Conservation (phyloP, 2,329 filamentous ascomycete species). For the Pezicula rhizophila region DNA sequence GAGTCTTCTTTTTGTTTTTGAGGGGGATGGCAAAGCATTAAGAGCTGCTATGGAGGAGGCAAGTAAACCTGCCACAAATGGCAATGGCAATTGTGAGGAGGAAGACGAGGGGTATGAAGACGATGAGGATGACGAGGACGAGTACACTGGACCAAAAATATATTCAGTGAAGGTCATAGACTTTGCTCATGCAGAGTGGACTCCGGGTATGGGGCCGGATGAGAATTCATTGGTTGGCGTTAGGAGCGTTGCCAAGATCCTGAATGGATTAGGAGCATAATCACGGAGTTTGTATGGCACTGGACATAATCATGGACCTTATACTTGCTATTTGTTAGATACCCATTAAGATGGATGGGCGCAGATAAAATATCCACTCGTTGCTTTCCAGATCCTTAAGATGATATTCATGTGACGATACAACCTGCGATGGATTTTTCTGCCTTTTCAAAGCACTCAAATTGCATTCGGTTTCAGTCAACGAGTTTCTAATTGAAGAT, state of each 20-base stretch:
- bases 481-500: no score
- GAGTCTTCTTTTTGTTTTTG: slow-evolving; percentile 54
- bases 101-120: slow-evolving; percentile 49
- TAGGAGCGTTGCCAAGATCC: slow-evolving; percentile 62
- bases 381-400: slow-evolving; percentile 10
- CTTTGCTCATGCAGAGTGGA: slow-evolving; percentile 86
- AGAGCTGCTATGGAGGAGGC: slow-evolving; percentile 29
- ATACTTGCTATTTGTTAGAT: slow-evolving; percentile 15
- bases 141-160: slow-evolving; percentile 55
- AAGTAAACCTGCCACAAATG: slow-evolving; percentile 23
- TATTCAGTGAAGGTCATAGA: slow-evolving; percentile 86
- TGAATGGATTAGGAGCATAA: slow-evolving; percentile 44
- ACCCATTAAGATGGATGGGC: slow-evolving; percentile 12
- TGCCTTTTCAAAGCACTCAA: no score
- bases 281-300: slow-evolving; percentile 1
- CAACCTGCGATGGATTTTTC: no score
- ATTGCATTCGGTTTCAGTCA: no score
- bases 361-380: slow-evolving; percentile 10
- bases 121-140: slow-evolving; percentile 47
- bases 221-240: slow-evolving; percentile 76
- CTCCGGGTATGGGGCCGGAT: slow-evolving; percentile 75
- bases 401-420: no score
- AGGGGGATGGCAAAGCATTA: slow-evolving; percentile 54
- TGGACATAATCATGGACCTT: slow-evolving; percentile 3
- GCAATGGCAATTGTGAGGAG: slow-evolving; percentile 28